Conservation (phyloP, 148 eudicot species). For the Euryodendron excelsum region DNA sequence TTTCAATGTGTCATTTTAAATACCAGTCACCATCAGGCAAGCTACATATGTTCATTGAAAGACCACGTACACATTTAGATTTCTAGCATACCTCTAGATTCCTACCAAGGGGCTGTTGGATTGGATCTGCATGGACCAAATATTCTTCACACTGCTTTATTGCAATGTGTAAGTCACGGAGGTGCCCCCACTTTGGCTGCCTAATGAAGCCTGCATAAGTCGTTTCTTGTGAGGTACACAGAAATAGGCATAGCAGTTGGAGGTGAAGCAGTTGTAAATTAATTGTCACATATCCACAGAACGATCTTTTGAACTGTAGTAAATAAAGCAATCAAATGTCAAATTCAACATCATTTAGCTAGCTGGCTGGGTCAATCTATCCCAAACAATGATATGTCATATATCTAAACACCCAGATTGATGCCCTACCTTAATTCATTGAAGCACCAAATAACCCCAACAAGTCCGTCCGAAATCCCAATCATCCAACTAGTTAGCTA, state of each 20-base stretch:
- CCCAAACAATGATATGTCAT: neutral
- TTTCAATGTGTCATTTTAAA: neutral
- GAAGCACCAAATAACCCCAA: too few species aligned
- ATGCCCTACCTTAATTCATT: too few species aligned
- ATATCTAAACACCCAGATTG: neutral
- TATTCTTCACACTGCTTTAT: constrained; percentile 50
- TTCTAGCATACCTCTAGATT: constrained; percentile 42
- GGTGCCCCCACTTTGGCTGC: constrained; percentile 61
- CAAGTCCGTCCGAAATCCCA: too few species aligned
- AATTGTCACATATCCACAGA: neutral
- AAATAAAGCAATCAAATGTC: neutral
- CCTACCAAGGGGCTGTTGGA: constrained; percentile 32
- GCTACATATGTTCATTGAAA: neutral
- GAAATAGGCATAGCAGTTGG: neutral
- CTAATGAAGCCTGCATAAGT: constrained; percentile 36
- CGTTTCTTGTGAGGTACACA: neutral
- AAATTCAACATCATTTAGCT: neutral
- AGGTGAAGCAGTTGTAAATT: neutral
- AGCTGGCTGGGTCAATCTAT: neutral
- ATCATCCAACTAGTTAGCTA: neutral
- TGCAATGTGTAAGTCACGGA: constrained; percentile 46
- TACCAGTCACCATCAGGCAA: neutral
- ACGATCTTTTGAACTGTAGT: neutral
- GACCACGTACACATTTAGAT: neutral
- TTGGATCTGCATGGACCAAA: constrained; percentile 37